Evolutionary conservation across 2,329 filamentous ascomycete species (phyloP).

Genomic region (Ophiostoma novo-ulmi): DNA sequence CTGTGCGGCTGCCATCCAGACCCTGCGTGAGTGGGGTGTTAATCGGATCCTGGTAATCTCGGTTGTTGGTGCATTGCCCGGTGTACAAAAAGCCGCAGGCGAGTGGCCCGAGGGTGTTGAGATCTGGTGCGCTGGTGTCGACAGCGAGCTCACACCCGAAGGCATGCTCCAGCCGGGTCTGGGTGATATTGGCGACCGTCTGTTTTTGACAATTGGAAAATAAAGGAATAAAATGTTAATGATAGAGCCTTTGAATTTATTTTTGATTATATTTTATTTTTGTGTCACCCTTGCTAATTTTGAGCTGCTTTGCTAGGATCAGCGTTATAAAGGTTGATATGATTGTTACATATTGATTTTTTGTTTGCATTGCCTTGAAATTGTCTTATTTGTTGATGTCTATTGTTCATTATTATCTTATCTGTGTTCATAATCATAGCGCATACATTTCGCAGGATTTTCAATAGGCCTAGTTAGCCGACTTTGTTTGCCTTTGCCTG

Average conservation of each 20-base stretch:
- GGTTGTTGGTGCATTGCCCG: conserved; percentile 66
- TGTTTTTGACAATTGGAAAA: conserved; percentile 87
- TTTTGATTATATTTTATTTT: neutral
- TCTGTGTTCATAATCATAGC: neutral
- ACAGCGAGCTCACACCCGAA: conserved; percentile 64
- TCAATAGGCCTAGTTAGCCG: neutral
- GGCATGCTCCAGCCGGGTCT: conserved; percentile 90
- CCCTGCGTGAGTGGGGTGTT: conserved; percentile 87
- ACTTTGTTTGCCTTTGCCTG: neutral
- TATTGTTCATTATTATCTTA: neutral
- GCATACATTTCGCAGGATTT: neutral
- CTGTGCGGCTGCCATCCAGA: conserved; percentile 82
- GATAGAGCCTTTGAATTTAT: neutral
- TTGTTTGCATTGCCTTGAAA: neutral
- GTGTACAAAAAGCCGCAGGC: conserved; percentile 64
- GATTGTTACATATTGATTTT: neutral
- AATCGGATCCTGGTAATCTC: conserved; percentile 69
- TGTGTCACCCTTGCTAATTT: neutral
- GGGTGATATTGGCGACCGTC: conserved; percentile 82
- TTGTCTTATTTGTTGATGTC: neutral
- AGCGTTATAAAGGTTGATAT: neutral
- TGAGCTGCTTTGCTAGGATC: neutral
- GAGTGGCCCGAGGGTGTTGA: conserved; percentile 75
- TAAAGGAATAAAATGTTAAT: conserved; percentile 35
- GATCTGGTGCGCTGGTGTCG: conserved; percentile 78